Evolutionary conservation across 441 rosid genomes (phyloP).

Genomic region (Biscutella laevigata): DNA sequence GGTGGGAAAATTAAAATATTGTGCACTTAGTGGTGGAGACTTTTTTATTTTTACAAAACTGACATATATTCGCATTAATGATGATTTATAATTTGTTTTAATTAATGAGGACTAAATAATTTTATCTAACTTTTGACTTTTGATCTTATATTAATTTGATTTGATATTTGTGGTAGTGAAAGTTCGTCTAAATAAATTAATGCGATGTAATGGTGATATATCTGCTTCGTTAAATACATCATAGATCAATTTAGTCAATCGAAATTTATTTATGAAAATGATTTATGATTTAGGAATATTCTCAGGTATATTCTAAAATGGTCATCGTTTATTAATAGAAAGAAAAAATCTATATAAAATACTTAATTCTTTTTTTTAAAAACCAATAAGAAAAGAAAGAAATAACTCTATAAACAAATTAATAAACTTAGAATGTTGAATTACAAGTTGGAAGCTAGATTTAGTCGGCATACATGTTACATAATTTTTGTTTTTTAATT

Average conservation of each 20-base stretch:
- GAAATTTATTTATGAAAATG: background rate
- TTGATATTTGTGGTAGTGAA: constrained; percentile 10
- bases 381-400: too few relatives aligned
- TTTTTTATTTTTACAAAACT: background rate
- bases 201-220: constrained; percentile 13
- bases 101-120: background rate
- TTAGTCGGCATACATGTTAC: too few relatives aligned
- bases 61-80: constrained; percentile 14
- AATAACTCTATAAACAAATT: too few relatives aligned
- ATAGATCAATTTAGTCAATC: background rate
- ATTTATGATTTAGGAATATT: constrained; percentile 14
- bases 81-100: background rate
- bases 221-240: background rate
- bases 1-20: constrained; percentile 14
- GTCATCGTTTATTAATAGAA: too few relatives aligned
- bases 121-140: background rate
- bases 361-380: too few relatives aligned
- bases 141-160: background rate
- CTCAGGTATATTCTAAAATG: too few relatives aligned
- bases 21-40: constrained; percentile 17
- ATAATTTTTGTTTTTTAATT: too few relatives aligned
- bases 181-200: constrained; percentile 8
- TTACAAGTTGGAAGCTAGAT: too few relatives aligned
- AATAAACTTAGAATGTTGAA: too few relatives aligned
- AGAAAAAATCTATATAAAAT: too few relatives aligned